phyloP scores from a whole-genome alignment of 805 yeast species.

The Candida ortonii region DNA sequence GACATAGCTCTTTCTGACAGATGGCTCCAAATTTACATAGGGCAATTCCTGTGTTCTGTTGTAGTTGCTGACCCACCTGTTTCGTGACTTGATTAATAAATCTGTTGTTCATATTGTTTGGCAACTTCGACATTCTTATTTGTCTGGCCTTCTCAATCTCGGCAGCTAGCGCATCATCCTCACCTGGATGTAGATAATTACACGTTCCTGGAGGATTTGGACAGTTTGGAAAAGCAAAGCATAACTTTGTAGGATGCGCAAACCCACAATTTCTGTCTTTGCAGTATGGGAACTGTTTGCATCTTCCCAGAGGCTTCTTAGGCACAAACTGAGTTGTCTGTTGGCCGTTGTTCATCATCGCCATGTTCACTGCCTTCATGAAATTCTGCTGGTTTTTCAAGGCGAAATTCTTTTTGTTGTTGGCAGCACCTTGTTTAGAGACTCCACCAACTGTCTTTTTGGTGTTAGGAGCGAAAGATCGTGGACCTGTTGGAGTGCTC shows the following conservation, averaged over 20 bases:
- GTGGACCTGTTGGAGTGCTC: constrained; percentile 22
- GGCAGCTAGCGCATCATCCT: constrained; percentile 71
- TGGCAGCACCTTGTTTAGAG: constrained; percentile 12
- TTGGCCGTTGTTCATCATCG: constrained; percentile 26
- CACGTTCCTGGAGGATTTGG: constrained; percentile 80
- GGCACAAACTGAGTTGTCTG: constrained; percentile 37
- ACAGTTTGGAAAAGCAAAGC: constrained; percentile 76
- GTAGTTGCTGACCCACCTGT: constrained; percentile 34
- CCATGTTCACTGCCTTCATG: constrained; percentile 39
- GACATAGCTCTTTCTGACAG: constrained; percentile 78
- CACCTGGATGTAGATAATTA: constrained; percentile 77
- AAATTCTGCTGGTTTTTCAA: constrained; percentile 40
- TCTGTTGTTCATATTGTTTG: constrained; percentile 24
- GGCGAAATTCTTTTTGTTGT: constrained; percentile 31
- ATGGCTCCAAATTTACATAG: constrained; percentile 73
- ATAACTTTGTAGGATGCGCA: constrained; percentile 77
- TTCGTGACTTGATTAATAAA: constrained; percentile 32
- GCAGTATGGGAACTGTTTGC: constrained; percentile 71
- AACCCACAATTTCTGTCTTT: constrained; percentile 61
- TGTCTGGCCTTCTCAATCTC: constrained; percentile 60
- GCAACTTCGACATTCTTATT: constrained; percentile 19
- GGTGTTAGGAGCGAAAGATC: constrained; percentile 17
- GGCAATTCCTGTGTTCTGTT: constrained; percentile 41
- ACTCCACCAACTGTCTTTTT: constrained; percentile 18
- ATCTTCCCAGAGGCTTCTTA: constrained; percentile 58